Evolutionary conservation across 495 filamentous ascomycete species (phyloP).

Genomic region (Podospora sp.): DNA sequence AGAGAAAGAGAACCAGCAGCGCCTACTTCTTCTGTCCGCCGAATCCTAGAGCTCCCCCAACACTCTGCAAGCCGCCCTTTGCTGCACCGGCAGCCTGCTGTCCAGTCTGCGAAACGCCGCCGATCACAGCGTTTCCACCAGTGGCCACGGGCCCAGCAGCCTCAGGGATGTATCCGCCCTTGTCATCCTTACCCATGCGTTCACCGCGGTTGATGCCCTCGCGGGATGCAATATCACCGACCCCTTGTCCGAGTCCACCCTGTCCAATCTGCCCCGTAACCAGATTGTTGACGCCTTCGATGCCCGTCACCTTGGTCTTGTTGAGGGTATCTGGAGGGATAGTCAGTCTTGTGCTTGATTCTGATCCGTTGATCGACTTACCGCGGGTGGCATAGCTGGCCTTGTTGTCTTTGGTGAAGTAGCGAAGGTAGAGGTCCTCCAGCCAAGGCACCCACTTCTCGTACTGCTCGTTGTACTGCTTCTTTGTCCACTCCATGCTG

Average conservation of each 20-base stretch:
- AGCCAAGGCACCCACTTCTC: constrained; percentile 76
- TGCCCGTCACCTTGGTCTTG: constrained; percentile 66
- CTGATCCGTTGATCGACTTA: constrained; percentile 25
- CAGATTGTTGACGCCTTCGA: constrained; percentile 59
- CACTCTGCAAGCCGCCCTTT: constrained; percentile 23
- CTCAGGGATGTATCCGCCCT: constrained; percentile 49
- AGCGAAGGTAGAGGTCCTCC: constrained; percentile 68
- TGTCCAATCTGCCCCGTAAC: constrained; percentile 64
- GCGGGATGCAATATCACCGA: constrained; percentile 61
- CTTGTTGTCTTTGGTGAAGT: constrained; percentile 75
- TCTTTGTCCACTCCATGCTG: constrained; percentile 56
- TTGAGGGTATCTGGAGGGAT: constrained; percentile 56
- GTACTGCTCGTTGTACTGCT: constrained; percentile 66
- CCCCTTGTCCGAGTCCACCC: constrained; percentile 60
- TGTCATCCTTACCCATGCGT: constrained; percentile 61
- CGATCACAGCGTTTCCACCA: constrained; percentile 24
- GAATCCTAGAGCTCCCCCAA: constrained; percentile 19
- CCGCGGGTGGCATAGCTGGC: constrained; percentile 65
- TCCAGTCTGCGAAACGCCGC: constrained; percentile 21
- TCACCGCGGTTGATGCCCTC: constrained; percentile 68
- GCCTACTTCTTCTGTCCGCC: constrained; percentile 19
- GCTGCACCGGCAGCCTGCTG: constrained; percentile 22
- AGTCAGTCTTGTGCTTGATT: not conserved
- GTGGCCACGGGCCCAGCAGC: constrained; percentile 18
- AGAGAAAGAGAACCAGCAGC: not conserved